These are phyloP conservation scores for Penicillium vulpinum DNA, from an alignment of 2,329 filamentous ascomycete genomes.

Conservation along the genomic window DNA sequence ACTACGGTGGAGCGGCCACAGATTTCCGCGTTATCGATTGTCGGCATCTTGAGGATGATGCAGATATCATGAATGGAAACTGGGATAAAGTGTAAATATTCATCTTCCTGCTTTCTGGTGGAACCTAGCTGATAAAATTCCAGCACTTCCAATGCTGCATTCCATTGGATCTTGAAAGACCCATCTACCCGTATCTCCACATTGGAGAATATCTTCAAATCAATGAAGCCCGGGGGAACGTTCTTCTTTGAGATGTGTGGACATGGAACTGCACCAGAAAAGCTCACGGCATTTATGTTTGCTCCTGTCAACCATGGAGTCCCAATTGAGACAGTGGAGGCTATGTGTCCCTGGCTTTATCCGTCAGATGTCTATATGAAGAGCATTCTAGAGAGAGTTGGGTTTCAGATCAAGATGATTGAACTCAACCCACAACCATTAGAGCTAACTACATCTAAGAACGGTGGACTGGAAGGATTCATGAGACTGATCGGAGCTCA, in stretches of 20 bases:
- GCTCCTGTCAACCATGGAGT: conserved; percentile 7
- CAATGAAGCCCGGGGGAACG: conserved; percentile 5
- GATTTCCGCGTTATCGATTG: conserved; percentile 9
- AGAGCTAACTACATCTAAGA: not conserved
- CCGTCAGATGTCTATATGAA: conserved; percentile 7
- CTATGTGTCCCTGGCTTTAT: conserved; percentile 2
- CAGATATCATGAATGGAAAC: not conserved
- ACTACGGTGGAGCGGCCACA: conserved; percentile 3
- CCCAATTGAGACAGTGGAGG: conserved; percentile 3
- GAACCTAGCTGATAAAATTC: not conserved
- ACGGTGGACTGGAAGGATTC: not conserved
- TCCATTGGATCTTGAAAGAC: conserved; percentile 10
- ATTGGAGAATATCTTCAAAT: conserved; percentile 2
- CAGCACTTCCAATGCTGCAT: conserved; percentile 8
- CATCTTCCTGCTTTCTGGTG: not conserved
- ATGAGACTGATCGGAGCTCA: conserved; percentile 1
- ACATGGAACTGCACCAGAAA: conserved; percentile 7
- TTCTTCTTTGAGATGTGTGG: conserved; percentile 13
- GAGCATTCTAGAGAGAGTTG: not conserved
- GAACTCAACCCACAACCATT: not conserved
- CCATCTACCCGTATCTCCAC: conserved; percentile 3
- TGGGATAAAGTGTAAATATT: conserved; percentile 12
- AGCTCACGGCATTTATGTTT: conserved; percentile 5
- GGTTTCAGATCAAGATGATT: conserved; percentile 3
- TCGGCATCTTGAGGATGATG: not conserved